These are phyloP conservation scores for Acephala macrosclerotiorum DNA, from an alignment of 2,329 filamentous ascomycete species.

Conservation along the genomic window DNA sequence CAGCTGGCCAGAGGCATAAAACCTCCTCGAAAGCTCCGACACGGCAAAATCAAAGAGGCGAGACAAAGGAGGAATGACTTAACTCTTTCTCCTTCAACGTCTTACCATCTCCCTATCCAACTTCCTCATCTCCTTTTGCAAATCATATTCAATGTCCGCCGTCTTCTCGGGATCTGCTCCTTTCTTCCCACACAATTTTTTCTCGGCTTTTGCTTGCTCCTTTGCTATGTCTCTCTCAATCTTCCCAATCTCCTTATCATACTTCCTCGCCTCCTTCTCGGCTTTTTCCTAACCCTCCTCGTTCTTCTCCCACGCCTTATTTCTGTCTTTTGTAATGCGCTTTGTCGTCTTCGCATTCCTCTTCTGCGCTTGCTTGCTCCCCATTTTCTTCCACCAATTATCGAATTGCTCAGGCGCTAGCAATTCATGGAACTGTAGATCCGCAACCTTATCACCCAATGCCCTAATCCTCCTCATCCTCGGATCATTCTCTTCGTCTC, in stretches of 20 bases:
- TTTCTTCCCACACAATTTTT: background rate
- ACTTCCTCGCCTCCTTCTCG: background rate
- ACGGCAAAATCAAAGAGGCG: too few relatives aligned
- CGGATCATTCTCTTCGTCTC: constrained; percentile 13
- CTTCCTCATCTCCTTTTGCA: constrained; percentile 12
- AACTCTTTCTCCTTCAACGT: background rate
- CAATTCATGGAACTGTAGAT: constrained; percentile 16
- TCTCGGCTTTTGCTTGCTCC: background rate
- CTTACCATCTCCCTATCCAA: constrained; percentile 15
- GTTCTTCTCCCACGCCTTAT: constrained; percentile 6
- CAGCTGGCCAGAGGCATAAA: too few relatives aligned
- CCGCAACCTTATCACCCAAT: constrained; percentile 14
- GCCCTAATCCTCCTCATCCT: constrained; percentile 17
- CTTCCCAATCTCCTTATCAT: constrained; percentile 9
- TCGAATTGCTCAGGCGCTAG: constrained; percentile 8
- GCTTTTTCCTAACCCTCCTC: background rate
- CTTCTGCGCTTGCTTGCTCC: constrained; percentile 22
- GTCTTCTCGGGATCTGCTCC: constrained; percentile 7
- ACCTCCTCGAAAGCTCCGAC: too few relatives aligned
- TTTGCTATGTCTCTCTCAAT: constrained; percentile 8
- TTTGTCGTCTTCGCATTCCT: constrained; percentile 17
- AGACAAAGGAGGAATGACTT: too few relatives aligned
- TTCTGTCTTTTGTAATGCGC: constrained; percentile 11
- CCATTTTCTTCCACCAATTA: constrained; percentile 25
- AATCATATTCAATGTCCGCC: background rate